These are phyloP conservation scores for Casuarina glauca DNA, from an alignment of 306 rosid species.

Conservation along the genomic window DNA sequence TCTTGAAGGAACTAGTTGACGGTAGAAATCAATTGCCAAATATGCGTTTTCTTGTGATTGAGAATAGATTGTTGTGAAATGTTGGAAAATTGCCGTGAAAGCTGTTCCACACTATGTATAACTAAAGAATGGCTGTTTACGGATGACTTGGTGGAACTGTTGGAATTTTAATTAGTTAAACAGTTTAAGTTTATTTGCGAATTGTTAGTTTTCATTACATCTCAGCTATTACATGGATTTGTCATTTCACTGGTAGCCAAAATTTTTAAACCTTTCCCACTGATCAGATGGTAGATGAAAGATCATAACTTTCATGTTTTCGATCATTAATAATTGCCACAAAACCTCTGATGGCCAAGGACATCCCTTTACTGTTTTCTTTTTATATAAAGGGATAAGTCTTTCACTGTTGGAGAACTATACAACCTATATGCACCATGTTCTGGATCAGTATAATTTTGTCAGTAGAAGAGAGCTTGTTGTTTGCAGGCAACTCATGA, in stretches of 20 bases:
- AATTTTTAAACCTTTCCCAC: not conserved
- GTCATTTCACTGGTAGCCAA: not conserved
- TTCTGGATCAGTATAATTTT: not conserved
- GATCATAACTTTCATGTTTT: not conserved
- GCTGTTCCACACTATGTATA: not conserved
- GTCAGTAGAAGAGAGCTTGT: constrained; percentile 2
- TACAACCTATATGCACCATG: not conserved
- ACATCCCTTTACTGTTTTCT: no score
- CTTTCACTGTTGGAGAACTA: not conserved
- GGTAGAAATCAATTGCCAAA: not conserved
- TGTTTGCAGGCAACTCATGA: not conserved
- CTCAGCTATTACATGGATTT: not conserved
- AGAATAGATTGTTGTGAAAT: not conserved
- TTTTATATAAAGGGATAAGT: no score
- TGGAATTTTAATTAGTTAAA: not conserved
- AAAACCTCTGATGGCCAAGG: not conserved
- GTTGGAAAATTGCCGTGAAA: not conserved
- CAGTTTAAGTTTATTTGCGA: not conserved
- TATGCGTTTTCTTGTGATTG: not conserved
- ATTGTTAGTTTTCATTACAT: not conserved
- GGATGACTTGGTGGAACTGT: not conserved
- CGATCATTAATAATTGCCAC: not conserved
- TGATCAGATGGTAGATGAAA: not conserved
- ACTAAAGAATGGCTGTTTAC: not conserved
- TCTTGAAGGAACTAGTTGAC: constrained; percentile 1